Evolutionary conservation across 2,329 filamentous ascomycete species (phyloP).

Genomic region (Fusarium verticillioides): DNA sequence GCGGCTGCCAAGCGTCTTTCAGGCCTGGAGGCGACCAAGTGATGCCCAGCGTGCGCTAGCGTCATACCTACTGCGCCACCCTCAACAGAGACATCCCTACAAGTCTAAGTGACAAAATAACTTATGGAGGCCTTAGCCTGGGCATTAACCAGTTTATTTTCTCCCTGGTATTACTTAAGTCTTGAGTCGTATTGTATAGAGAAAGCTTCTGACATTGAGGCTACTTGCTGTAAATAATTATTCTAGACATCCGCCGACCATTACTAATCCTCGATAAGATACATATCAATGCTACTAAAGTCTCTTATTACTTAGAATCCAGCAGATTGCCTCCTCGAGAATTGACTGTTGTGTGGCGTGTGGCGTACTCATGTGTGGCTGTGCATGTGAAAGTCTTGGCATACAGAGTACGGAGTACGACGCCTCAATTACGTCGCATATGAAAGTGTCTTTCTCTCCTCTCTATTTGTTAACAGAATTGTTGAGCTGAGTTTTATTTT

Average conservation of each 20-base stretch:
- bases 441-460: neutral
- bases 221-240: neutral
- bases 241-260: rapidly evolving
- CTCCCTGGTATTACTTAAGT: rapidly evolving
- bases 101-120: neutral
- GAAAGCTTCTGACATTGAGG: neutral
- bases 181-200: neutral
- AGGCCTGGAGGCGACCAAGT: conserved; percentile 22
- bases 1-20: conserved; percentile 35
- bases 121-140: neutral
- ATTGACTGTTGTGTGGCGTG: neutral
- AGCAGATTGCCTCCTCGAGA: neutral
- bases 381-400: neutral
- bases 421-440: neutral
- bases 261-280: rapidly evolving
- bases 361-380: neutral
- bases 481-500: rapidly evolving
- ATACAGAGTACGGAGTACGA: neutral
- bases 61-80: conserved; percentile 32
- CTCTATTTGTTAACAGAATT: neutral
- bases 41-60: conserved; percentile 20
- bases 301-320: too few relatives aligned
- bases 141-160: neutral
- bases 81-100: neutral
- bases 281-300: neutral